These are phyloP conservation scores for Wickerhamiella nectarea DNA, from an alignment of 805 yeast species.

Conservation along the genomic window DNA sequence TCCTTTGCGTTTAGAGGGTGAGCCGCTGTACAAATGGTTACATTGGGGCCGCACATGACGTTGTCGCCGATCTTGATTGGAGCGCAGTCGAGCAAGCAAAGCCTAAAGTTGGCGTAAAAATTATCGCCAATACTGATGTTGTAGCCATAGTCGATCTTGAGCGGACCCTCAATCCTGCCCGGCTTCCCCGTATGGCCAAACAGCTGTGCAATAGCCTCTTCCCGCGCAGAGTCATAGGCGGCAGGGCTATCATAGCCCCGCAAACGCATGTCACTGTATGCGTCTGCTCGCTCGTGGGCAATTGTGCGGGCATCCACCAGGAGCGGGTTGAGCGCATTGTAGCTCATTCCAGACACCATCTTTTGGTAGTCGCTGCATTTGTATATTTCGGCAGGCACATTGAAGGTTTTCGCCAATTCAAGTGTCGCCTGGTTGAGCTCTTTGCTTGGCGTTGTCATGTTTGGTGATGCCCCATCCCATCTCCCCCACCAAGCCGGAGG, in stretches of 20 bases:
- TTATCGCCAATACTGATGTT: slow-evolving; percentile 44
- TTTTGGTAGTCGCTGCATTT: slow-evolving; percentile 1
- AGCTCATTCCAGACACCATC: slow-evolving; percentile 7
- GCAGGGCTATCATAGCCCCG: slow-evolving; percentile 18
- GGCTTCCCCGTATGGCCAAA: slow-evolving; percentile 37
- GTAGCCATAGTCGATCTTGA: slow-evolving; percentile 57
- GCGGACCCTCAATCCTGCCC: slow-evolving; percentile 37
- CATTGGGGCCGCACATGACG: slow-evolving; percentile 52
- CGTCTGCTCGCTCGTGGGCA: slow-evolving; percentile 24
- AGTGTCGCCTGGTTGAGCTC: slow-evolving; percentile 1
- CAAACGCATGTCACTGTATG: slow-evolving; percentile 22
- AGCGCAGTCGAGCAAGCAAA: slow-evolving; percentile 44
- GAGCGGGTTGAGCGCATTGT: slow-evolving; percentile 1
- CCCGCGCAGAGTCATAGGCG: slow-evolving; percentile 28
- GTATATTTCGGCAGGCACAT: neutral
- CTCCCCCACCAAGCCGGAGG: no score
- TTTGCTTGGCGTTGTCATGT: neutral
- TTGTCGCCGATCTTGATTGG: slow-evolving; percentile 46
- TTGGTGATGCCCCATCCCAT: no score
- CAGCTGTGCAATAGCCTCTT: slow-evolving; percentile 27
- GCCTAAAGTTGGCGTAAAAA: slow-evolving; percentile 44
- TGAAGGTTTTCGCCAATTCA: neutral
- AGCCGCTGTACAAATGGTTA: slow-evolving; percentile 44
- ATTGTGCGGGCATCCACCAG: slow-evolving; percentile 18
- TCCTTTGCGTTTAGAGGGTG: slow-evolving; percentile 43